Evolutionary conservation across 2,329 filamentous ascomycete species (phyloP), one percentile per base, ranked within the genome.

Genomic region (Annulohypoxylon truncatum): DNA sequence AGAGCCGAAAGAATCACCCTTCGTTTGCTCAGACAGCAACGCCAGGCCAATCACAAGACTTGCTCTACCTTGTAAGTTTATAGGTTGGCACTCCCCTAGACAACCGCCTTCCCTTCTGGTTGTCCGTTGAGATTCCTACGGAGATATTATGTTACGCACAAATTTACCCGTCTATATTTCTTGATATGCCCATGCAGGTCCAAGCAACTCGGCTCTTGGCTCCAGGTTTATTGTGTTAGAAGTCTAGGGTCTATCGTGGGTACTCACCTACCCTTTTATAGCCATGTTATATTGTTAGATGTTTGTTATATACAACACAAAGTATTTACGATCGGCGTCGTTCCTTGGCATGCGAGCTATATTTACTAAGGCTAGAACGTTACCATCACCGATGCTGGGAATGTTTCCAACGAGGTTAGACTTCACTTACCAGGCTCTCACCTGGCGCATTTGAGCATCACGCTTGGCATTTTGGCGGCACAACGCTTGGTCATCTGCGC

Each of bases 131-230:
- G 38, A 42, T 57, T 28, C 44, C 13, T 38, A 26, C 26, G 38
- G 24, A 28, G 20, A 53, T 57, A 26, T 22, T 26, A 15, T 56
- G 57, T 53, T 22, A 29, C 50, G 42, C 29, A 20, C 31, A 52
- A 18, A 67, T 66, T 67, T 69, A 67, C 42, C 67, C 67, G 64
- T 69, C 31, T 48, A 68, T 63, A 67, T 64, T 63, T 63, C 54
- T 67, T 26, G 46, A 67, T 60, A 63, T 69, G 64, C 40, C 54
- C 57, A 62, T 65, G 64, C 57, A 65, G 61, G 67, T 63, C 64
- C 58, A 61, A 52, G 51, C 44, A 44, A 29, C 18, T 42, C 54
- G 46, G 18, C 38, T 67, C 64, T 61, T 64, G 50, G 61, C 61
- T 60, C 54, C 29, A 54, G 15, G 46, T 56, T 22, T 46, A 40